A percentile compares a stretch with the other conserved stretches of the same genome.
These are phyloP conservation scores for Extremus antarcticus DNA, from an alignment of 495 filamentous ascomycete species.

Conservation along the genomic window DNA sequence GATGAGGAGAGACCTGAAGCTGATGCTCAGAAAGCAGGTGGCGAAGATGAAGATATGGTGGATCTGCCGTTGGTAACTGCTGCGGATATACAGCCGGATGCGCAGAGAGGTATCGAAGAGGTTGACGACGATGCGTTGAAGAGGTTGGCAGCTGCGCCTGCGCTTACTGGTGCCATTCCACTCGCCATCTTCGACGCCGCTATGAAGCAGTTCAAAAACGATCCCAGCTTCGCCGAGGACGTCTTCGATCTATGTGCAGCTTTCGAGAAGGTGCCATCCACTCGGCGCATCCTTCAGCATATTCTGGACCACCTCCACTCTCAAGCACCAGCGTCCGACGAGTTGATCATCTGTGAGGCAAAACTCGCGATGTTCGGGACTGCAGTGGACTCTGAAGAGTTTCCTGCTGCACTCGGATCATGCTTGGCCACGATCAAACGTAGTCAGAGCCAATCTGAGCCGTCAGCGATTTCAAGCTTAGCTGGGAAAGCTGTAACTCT, in stretches of 20 bases:
- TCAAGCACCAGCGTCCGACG: slow-evolving; percentile 34
- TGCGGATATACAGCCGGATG: slow-evolving; percentile 54
- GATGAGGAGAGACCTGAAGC: slow-evolving; percentile 39
- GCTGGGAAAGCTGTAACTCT: slow-evolving; percentile 9
- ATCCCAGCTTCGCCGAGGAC: slow-evolving; percentile 49
- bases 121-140: slow-evolving; percentile 43
- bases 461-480: neutral
- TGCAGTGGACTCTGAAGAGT: slow-evolving; percentile 49
- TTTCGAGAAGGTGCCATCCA: slow-evolving; percentile 53
- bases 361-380: slow-evolving; percentile 59
- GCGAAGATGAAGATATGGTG: slow-evolving; percentile 41
- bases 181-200: slow-evolving; percentile 84
- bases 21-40: slow-evolving; percentile 31
- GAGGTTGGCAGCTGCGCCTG: slow-evolving; percentile 64
- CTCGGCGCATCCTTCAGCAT: slow-evolving; percentile 61
- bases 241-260: slow-evolving; percentile 72
- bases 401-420: slow-evolving; percentile 58
- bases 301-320: slow-evolving; percentile 51
- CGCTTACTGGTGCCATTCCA: slow-evolving; percentile 80
- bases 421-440: slow-evolving; percentile 48
- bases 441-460: neutral
- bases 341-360: slow-evolving; percentile 56
- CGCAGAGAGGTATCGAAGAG: slow-evolving; percentile 16
- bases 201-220: slow-evolving; percentile 61
- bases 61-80: slow-evolving; percentile 50